These are phyloP conservation scores for Aphanomyces astaci DNA, from an alignment of 352 stramenopile species.

Conservation along the genomic window DNA sequence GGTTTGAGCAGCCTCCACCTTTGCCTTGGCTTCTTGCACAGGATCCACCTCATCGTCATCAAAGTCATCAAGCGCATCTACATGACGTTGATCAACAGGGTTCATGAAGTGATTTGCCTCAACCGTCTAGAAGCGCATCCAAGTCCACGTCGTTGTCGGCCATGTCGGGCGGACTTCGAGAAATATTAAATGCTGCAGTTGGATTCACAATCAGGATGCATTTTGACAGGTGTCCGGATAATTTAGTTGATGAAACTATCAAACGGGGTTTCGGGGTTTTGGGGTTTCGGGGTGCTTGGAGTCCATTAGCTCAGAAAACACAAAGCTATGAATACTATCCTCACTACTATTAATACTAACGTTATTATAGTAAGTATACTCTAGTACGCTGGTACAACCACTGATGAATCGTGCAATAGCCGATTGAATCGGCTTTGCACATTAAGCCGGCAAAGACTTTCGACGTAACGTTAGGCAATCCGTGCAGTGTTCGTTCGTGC, in stretches of 20 bases:
- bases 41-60: slow-evolving; percentile 44
- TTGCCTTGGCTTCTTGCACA: slow-evolving; percentile 43
- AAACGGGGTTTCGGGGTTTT: too few relatives aligned
- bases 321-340: too few relatives aligned
- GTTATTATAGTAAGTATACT: too few relatives aligned
- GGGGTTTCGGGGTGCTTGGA: too few relatives aligned
- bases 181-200: slow-evolving; percentile 7
- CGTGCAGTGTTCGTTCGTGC: too few relatives aligned
- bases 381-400: too few relatives aligned
- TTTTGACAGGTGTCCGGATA: neutral
- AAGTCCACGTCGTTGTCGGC: slow-evolving; percentile 22
- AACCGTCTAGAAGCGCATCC: slow-evolving; percentile 23
- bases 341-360: too few relatives aligned
- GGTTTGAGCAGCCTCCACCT: slow-evolving; percentile 35
- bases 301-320: too few relatives aligned
- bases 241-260: neutral
- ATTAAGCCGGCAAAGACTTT: too few relatives aligned
- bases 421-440: too few relatives aligned
- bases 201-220: neutral
- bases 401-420: too few relatives aligned
- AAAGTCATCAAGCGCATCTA: slow-evolving; percentile 82
- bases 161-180: neutral
- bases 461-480: too few relatives aligned
- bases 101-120: neutral
- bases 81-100: neutral